Evolutionary conservation across 2,329 filamentous ascomycete species (phyloP).

Genomic region (Trichoderma atrobrunneum): DNA sequence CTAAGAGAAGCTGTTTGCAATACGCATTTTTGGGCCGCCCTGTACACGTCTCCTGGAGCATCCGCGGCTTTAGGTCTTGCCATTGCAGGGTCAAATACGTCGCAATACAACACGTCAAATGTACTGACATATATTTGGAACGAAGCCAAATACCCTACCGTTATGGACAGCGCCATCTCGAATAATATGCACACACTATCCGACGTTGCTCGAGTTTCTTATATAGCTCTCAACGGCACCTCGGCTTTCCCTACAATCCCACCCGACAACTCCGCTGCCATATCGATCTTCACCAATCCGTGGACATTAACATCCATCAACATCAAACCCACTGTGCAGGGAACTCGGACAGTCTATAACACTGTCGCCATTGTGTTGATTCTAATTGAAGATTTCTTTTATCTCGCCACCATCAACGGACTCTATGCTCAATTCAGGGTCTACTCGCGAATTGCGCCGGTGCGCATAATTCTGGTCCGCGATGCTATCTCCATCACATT

Average conservation of each 20-base stretch:
- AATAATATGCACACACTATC: slow-evolving; percentile 21
- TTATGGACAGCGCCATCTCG: slow-evolving; percentile 21
- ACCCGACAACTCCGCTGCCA: slow-evolving; percentile 17
- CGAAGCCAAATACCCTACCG: slow-evolving; percentile 23
- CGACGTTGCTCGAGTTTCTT: slow-evolving; percentile 19
- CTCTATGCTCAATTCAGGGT: slow-evolving; percentile 26
- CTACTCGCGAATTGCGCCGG: slow-evolving; percentile 17
- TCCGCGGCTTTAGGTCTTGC: slow-evolving; percentile 20
- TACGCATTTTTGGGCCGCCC: slow-evolving; percentile 23
- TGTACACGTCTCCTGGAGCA: slow-evolving; percentile 21
- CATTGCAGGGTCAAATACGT: slow-evolving; percentile 10
- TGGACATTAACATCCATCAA: slow-evolving; percentile 25
- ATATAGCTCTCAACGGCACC: slow-evolving; percentile 22
- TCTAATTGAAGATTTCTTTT: slow-evolving; percentile 28
- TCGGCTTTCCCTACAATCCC: slow-evolving; percentile 21
- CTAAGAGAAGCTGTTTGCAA: slow-evolving; percentile 21
- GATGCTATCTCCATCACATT: slow-evolving; percentile 21
- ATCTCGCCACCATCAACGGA: slow-evolving; percentile 25
- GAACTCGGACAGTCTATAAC: slow-evolving; percentile 28
- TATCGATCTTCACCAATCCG: slow-evolving; percentile 24
- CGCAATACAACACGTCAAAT: slow-evolving; percentile 21
- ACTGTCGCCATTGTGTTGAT: slow-evolving; percentile 26
- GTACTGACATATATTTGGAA: slow-evolving; percentile 25
- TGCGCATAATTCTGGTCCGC: slow-evolving; percentile 22
- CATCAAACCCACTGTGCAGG: slow-evolving; percentile 25